Base-by-base conservation (phyloP, 129 eudicot species). In the Lonicera japonica region DNA sequence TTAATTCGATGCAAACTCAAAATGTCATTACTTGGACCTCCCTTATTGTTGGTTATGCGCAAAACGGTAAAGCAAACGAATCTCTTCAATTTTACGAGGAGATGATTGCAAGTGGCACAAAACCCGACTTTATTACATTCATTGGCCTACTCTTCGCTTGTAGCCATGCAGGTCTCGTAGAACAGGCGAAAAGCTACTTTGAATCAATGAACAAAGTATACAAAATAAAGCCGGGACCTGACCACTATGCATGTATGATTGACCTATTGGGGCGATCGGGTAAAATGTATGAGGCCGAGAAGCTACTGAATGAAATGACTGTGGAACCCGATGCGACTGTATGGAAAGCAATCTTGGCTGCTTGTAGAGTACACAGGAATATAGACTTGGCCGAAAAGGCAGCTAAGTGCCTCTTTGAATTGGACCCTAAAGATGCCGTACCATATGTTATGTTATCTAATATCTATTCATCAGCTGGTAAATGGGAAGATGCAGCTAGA, bases 201-300 rank as follows among this genome's bases (percentile, higher is more conserved):
- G 73, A 77, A 40, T 82, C 90, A 11, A 89, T 89, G 90, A 61
- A 66, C 8, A 68, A 79, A 14, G 29, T 63, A 41, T 74, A 85
- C 61, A 72, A 70, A 25, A 82, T 89, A 63, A 77, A 43, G 25
- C 90, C 96, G 0, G 83, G 95, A 11, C 85, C 79, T 14, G 85
- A 80, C 67, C 96, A 89, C 70, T 85, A 89, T 41, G 87, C 95
- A 1, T 89, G 96, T 56, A 85, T 85, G 95, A 89, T 89, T 50
- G 95, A 89, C 57, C 90, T 89, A 25, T 61, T 85, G 65, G 90
- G 85, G 13, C 86, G 95, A 13, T 79, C 90, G 10, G 96, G 96
- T 17, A 80, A 68, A 70, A 74, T 85, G 70, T 14, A 63, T 0
- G 95, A 89, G 56, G 90, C 89, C 0, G 82, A 77, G 21, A 58